Evolutionary conservation across 2,329 filamentous ascomycete species (phyloP), one percentile per base, ranked within the genome.

Genomic region (Cylindrodendrum hubeiense): DNA sequence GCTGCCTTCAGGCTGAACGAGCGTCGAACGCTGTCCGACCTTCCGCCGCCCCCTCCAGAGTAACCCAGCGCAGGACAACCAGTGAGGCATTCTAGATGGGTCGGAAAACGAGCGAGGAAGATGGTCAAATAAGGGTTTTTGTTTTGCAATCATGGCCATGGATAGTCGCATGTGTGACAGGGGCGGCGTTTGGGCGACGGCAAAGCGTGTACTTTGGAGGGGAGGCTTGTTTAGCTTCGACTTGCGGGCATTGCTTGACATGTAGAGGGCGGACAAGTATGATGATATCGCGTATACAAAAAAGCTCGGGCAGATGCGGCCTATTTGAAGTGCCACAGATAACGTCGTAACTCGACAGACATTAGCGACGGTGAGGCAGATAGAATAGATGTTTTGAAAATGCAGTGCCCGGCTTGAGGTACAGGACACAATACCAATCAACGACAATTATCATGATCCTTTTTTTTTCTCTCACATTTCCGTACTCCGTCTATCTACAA

Each of bases 1-100:
- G 86, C 86, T 85, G 85, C 86, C 81, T 86, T 89, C 86, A 90
- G 87, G 85, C 84, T 88, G 80, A 87, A 86, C 76, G 82, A 84
- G 69, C 75, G 74, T 61, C 74, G 68, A 69, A 67, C 66, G 58
- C 68, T 66, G 57, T 67, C 64, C 66, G 65, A 67, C 61, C 66
- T 72, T 66, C 57, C 73, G 66, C 67, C 69, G 66, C 68, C 74
- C 65, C 69, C 69, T 62, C 69, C 66, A 66, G 44, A 62, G 34
- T 54, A 50, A 73, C 37, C 28, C 49, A 39, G n/a, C 53, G 46
- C 30, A 26, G 60, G 49, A 26, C 17, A 43, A 59, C 49, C 54
- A 59, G 43, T 12, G 8, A 33, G 34, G 28, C 37, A 37, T 39
- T 33, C 24, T 21, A 46, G 33, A 41, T 51, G 24, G 17, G 28